Evolutionary conservation across 129 eudicot genomes (phyloP), one percentile per base, ranked within the genome.

Genomic region (Flaveria ramosissima): DNA sequence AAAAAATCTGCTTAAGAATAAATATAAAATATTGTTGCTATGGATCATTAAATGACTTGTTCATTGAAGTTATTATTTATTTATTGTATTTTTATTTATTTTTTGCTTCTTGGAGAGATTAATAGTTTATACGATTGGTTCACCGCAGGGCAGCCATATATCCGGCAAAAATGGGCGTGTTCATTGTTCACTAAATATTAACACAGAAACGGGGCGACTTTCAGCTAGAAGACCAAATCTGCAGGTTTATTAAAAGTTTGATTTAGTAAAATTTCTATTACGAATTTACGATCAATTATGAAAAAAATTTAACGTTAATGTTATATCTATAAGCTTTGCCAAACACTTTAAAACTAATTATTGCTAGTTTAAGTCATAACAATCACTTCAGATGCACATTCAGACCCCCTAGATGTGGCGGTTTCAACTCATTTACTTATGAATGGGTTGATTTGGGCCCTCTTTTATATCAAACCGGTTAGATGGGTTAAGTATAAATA

Each of bases 191-290:
- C 74, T 95, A 46, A 95, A 95, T 83, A 91, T 95, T 41, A 95
- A 95, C 74, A 95, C 99, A 3, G 99, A 95, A 85, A 95, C 99
- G 10, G 99, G 99, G 17, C 88, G 99, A 7, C 71, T 95, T 48
- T 95, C 99, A 56, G 99, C 99, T 43, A 82, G 97, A 74, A 88
- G 99, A 80, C 99, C 99, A 57, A 95, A 92, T 89, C 77, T 95
- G 81, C 99, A 95, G 99, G 99, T 95, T 26, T 80, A 52, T 62
- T 20, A 66, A 36, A 36, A 1, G 24, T 21, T 71, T n/a, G 9
- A 9, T 24, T 50, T 39, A 71, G 11, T 19, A 23, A 41, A 3
- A 20, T 39, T 36, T 13, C 2, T 47, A 0, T 52, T 16, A 60
- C n/a, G n/a, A n/a, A n/a, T n/a, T n/a, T n/a, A n/a, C 9, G 3